Evolutionary conservation across 2,329 filamentous ascomycete genomes (phyloP).

Genomic region (Talaromyces sp.): DNA sequence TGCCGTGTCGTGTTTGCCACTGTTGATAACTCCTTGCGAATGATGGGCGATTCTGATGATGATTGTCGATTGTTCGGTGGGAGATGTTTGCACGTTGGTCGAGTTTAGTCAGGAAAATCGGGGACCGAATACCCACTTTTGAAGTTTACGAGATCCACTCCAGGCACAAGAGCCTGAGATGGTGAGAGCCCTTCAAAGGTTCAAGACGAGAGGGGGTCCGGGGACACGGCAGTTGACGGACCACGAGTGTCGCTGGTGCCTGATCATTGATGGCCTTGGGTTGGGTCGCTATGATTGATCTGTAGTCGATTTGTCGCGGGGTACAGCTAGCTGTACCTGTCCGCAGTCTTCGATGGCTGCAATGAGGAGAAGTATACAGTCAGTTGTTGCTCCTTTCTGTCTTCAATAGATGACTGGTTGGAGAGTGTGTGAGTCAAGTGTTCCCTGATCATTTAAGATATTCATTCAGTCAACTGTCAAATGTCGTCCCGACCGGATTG

Average conservation of each 20-base stretch:
- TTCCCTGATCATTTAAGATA: background rate
- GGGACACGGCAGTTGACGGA: background rate
- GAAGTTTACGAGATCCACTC: conserved; percentile 2
- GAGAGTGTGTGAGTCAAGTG: background rate
- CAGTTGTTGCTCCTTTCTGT: background rate
- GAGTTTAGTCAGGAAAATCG: conserved; percentile 1
- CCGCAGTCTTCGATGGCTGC: background rate
- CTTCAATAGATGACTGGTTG: background rate
- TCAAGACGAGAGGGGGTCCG: background rate
- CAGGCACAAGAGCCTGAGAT: background rate
- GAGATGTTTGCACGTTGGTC: background rate
- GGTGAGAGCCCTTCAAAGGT: background rate
- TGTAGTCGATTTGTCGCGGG: background rate
- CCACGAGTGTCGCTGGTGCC: background rate
- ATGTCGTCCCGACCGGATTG: background rate
- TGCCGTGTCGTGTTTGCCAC: background rate
- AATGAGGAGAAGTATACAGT: background rate
- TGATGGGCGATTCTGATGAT: background rate
- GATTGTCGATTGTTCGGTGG: background rate
- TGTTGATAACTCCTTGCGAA: background rate
- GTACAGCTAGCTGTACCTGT: background rate
- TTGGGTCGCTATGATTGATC: conserved; percentile 7
- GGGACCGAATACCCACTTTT: conserved; percentile 8
- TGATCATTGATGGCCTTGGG: conserved; percentile 9
- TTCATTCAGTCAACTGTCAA: background rate